Percentiles rank a stretch among this genome's conserved stretches.
Evolutionary conservation across 495 filamentous ascomycete genomes (phyloP).

Genomic region (Oidiodendron maius): DNA sequence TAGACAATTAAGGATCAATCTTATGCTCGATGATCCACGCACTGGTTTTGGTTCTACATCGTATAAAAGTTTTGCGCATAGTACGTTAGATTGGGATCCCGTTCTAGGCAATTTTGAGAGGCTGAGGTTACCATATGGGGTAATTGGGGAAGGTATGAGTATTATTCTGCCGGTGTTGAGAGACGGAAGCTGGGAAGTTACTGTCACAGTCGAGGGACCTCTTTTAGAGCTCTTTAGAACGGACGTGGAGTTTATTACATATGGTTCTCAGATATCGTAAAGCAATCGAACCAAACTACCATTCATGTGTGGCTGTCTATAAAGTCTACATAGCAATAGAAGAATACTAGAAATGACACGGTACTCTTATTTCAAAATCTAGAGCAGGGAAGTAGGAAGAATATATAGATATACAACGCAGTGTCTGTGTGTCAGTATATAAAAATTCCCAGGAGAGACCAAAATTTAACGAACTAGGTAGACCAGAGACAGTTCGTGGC

Average conservation of each 20-base stretch:
- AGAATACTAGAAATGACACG: too few relatives aligned
- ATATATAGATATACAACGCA: too few relatives aligned
- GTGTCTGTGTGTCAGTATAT: too few relatives aligned
- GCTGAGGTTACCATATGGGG: not conserved
- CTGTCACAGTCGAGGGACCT: not conserved
- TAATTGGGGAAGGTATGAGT: not conserved
- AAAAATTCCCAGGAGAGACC: too few relatives aligned
- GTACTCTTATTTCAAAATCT: too few relatives aligned
- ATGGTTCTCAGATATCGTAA: too few relatives aligned
- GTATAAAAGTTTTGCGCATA: not conserved
- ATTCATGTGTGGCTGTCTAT: too few relatives aligned
- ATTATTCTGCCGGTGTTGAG: not conserved
- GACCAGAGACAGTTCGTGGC: too few relatives aligned
- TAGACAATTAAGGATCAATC: not conserved
- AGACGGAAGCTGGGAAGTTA: not conserved
- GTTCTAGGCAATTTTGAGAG: not conserved
- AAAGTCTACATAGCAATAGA: too few relatives aligned
- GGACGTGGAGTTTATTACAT: not conserved
- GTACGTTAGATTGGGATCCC: not conserved
- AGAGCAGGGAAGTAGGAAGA: too few relatives aligned
- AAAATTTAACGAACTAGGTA: too few relatives aligned
- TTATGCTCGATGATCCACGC: not conserved
- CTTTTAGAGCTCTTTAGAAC: not conserved
- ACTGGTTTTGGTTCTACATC: not conserved
- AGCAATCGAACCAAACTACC: too few relatives aligned